Evolutionary conservation across 2,329 filamentous ascomycete genomes (phyloP), one percentile per base, ranked within the genome.

Genomic region (Dothistroma pini): DNA sequence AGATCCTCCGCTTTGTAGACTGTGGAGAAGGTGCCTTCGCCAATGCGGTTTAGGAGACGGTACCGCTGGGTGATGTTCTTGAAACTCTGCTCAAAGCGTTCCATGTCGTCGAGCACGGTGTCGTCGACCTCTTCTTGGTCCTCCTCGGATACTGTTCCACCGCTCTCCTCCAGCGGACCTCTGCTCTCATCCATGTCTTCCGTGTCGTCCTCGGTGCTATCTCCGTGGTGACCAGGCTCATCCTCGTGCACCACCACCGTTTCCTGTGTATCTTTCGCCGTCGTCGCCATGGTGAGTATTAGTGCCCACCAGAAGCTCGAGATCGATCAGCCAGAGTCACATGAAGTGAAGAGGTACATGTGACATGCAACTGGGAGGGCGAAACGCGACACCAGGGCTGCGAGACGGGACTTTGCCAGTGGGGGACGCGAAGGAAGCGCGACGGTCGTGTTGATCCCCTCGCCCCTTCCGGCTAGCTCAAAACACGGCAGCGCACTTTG

Each of bases 1-100:
- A 97, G 79, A 74, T 99, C 95, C 76, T 97, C 92, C 21, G 96
- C 95, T 76, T 99, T 99, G 83, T 99, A 99, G 12, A 99, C 95
- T 1, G 95, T 97, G 0, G 95, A 97, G 74, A 99, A 99, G 1
- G 95, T 99, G 60, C 95, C 95, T 84, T 99, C 95, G 72, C 95
- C 95, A 72, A 99, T 99, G 64, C 93, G 89, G 77, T 97, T 97
- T 74, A 99, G 95, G 58, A 99, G 79, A 57, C 93, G 88, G 77
- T 93, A 99, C 60, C 88, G 86, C 70, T 90, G 84, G 66, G 85
- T 89, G 74, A 97, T 96, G 56, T 89, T 90, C 41, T 87, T 87
- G 74, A 97, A 97, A 35, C 87, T 89, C 57, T 86, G 82, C 69
- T 93, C 88, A 60, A 99, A 86, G 68, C 87, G 90, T 56, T 86